Evolutionary conservation across 441 rosid species (phyloP).

Genomic region (Arabidopsis hybrid): DNA sequence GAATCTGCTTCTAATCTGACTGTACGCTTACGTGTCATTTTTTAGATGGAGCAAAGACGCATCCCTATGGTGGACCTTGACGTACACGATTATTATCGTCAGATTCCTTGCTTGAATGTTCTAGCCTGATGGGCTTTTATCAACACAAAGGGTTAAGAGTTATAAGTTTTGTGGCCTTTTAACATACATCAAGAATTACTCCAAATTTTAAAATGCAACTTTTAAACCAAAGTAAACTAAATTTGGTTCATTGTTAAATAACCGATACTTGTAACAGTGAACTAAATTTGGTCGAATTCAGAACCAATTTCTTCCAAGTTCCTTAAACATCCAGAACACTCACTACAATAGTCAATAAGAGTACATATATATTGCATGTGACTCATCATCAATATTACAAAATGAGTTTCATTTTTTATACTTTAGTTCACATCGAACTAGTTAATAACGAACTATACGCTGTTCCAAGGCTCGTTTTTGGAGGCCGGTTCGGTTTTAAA

Average conservation of each 20-base stretch:
- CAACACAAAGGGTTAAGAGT: neutral
- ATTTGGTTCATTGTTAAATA: neutral
- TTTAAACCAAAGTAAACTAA: neutral
- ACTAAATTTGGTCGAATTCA: neutral
- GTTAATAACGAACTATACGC: constrained; percentile 48
- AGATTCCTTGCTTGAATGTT: neutral
- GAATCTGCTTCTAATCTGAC: constrained; percentile 32
- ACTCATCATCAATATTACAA: constrained; percentile 14
- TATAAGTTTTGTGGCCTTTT: neutral
- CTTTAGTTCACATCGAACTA: constrained; percentile 8
- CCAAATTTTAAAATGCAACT: neutral
- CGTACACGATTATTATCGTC: neutral
- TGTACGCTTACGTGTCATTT: constrained; percentile 27
- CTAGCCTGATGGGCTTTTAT: constrained; percentile 27
- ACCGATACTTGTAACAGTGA: neutral
- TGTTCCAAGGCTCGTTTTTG: constrained; percentile 55
- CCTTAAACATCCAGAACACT: neutral
- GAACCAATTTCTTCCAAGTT: neutral
- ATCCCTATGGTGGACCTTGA: constrained; percentile 18
- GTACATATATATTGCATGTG: neutral
- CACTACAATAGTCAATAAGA: neutral
- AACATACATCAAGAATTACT: too few species aligned
- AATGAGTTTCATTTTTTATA: neutral
- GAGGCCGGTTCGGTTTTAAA: constrained; percentile 44
- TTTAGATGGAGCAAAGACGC: neutral